These are phyloP conservation scores for Phaeodactylum tricornutum DNA, from an alignment of 108 stramenopile genomes.

Conservation along the genomic window DNA sequence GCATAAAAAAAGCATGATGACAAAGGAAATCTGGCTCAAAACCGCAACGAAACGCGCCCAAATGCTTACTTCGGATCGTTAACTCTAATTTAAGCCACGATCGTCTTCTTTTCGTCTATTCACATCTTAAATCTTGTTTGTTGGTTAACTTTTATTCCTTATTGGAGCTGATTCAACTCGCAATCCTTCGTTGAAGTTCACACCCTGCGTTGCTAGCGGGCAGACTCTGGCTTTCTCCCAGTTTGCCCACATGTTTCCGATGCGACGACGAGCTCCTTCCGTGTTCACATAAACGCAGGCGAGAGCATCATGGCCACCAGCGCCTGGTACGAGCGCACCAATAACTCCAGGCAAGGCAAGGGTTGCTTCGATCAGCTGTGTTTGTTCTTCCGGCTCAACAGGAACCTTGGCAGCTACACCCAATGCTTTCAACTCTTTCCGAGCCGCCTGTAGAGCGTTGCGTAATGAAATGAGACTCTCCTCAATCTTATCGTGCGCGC, in stretches of 20 bases:
- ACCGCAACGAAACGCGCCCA: slow-evolving; percentile 58
- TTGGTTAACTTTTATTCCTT: no score
- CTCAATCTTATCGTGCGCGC: slow-evolving; percentile 11
- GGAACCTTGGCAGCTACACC: slow-evolving; percentile 83
- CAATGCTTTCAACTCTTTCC: slow-evolving; percentile 59
- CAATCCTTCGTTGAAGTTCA: no score
- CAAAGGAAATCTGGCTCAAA: slow-evolving; percentile 73
- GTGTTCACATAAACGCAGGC: slow-evolving; percentile 72
- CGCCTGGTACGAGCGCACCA: slow-evolving; percentile 88
- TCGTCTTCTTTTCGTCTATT: no score
- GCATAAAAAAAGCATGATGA: slow-evolving; percentile 72
- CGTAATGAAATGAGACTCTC: neutral
- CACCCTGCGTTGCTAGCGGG: slow-evolving; percentile 52
- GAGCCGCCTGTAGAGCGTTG: slow-evolving; percentile 16
- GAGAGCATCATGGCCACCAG: slow-evolving; percentile 93
- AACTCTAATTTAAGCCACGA: no score
- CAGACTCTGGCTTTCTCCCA: slow-evolving; percentile 35
- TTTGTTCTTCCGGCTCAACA: slow-evolving; percentile 85
- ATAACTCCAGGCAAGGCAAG: slow-evolving; percentile 80
- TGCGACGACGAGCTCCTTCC: slow-evolving; percentile 36
- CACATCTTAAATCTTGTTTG: no score
- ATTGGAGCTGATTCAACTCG: no score
- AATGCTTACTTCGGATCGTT: slow-evolving; percentile 45
- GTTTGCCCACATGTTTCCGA: slow-evolving; percentile 54
- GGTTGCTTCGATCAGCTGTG: slow-evolving; percentile 78